Base-by-base conservation (phyloP, 1,284 basidiomycete species). In the Pholiota adiposa region DNA sequence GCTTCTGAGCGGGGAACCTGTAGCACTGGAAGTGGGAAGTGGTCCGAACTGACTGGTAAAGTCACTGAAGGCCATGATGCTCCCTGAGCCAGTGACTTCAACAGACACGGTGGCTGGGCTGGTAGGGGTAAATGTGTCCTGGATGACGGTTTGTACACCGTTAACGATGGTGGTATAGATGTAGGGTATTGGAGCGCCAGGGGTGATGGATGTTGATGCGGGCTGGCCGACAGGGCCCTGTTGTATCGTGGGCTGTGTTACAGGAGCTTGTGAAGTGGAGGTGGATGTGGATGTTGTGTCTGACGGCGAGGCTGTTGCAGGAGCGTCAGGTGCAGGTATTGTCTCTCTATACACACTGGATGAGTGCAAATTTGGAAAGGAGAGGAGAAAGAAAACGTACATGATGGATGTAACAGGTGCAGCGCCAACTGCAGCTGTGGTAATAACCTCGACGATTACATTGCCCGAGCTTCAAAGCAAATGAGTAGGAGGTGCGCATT, bases 151-250 rank as follows among this genome's bases (percentile, higher is more conserved):
- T 2, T 79, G 79, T n/a, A 79, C 73, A 40, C 89, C 88, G 50
- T 70, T 71, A 41, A 85, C 78, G 58, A 88, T 75, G 6, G 87
- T 90, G 12, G 85, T 87, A 66, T 88, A 89, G 0, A 70, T 71
- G 67, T 80, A 90, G 0, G 82, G 80, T 0, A 83, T 87, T 18
- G 79, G 77, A 3, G 79, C 83, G 12, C 78, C 76, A 19, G 81
- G 73, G 0, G 72, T 72, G 18, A 63, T 70, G 0, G 70, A 71
- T 5, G 78, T 80, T 1, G 83, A 43, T 2, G 72, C 75, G 18
- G 88, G 87, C 62, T 81, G 77, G 6, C 81, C 88, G 0, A 89
- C 87, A 3, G 86, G 86, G 0, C 87, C 87, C 65, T 79, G 81
- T 23, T 58, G 50, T 46, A 41, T 51, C 8, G 54, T 52, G 29